Evolutionary conservation across 73 alveolate species (phyloP).

Genomic region (Tetrahymena borealis): DNA sequence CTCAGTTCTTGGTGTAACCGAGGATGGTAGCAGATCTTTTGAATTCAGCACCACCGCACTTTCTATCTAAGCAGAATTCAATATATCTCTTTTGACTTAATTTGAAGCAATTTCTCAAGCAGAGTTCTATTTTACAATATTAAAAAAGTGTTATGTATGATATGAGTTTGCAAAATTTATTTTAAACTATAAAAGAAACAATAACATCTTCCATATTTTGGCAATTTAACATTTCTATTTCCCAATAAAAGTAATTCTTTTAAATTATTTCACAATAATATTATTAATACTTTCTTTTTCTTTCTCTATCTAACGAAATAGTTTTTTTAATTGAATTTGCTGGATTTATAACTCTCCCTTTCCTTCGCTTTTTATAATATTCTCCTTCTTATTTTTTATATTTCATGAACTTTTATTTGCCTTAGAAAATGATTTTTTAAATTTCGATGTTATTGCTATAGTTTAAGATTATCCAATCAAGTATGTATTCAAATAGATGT

Average conservation of each 20-base stretch:
- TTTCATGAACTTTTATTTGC: background rate
- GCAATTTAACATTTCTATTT: too few relatives aligned
- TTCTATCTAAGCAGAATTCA: constrained; percentile 30
- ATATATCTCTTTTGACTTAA: constrained; percentile 26
- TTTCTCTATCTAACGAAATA: too few relatives aligned
- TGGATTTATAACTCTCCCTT: too few relatives aligned
- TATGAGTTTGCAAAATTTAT: background rate
- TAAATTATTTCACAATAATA: too few relatives aligned
- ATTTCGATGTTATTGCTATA: background rate
- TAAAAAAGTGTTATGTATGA: background rate
- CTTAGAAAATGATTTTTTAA: too few relatives aligned
- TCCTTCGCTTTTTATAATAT: background rate
- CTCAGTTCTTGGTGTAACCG: constrained; percentile 21
- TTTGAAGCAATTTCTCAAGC: constrained; percentile 43
- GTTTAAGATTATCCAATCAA: background rate
- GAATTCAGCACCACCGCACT: constrained; percentile 24
- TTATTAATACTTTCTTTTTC: too few relatives aligned
- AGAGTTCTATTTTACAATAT: constrained; percentile 17
- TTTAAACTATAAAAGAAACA: background rate
- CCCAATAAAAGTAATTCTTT: too few relatives aligned
- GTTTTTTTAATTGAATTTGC: too few relatives aligned
- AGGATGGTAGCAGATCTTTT: constrained; percentile 22
- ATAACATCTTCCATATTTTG: too few relatives aligned
- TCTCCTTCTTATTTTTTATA: background rate
- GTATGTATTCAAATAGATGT: background rate